Conservation (phyloP, 768 basidiomycete species). For the Porpolomopsis calyptriformis region DNA sequence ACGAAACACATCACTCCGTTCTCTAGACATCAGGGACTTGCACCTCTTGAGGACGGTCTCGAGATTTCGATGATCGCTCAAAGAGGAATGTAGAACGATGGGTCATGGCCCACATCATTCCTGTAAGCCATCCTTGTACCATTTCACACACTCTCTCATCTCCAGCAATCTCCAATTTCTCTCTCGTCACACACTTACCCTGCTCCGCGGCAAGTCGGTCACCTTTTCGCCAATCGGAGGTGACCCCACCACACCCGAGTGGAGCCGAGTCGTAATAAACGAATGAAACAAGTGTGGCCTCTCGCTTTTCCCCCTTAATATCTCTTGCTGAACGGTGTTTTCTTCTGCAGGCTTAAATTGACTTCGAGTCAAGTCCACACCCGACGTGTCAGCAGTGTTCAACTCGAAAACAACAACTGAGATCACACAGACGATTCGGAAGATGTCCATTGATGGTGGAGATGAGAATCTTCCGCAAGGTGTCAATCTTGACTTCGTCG, state of each 20-base stretch:
- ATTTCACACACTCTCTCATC: too few species aligned
- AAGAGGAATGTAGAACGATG: constrained; percentile 66
- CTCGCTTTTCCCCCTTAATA: too few species aligned
- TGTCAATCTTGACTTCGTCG: constrained; percentile 94
- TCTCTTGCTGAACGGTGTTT: too few species aligned
- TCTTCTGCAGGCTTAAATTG: too few species aligned
- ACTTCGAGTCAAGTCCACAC: too few species aligned
- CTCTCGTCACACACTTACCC: too few species aligned
- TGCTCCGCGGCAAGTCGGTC: constrained; percentile 93
- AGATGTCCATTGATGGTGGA: constrained; percentile 91
- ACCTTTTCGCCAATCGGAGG: constrained; percentile 69
- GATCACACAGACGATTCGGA: too few species aligned
- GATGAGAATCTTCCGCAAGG: constrained; percentile 87
- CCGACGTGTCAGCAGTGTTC: too few species aligned
- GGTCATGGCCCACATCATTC: constrained; percentile 76
- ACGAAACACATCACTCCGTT: constrained; percentile 5
- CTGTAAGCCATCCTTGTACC: constrained; percentile 48
- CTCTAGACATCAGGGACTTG: constrained; percentile 50
- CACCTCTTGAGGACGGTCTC: constrained; percentile 28
- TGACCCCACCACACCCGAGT: too few species aligned
- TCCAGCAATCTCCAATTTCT: too few species aligned
- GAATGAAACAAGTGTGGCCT: constrained; percentile 35
- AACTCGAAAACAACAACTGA: too few species aligned
- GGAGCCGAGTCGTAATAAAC: not conserved
- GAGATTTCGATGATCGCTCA: constrained; percentile 50